Evolutionary conservation across 2,329 filamentous ascomycete genomes (phyloP).

Genomic region (Exophiala aquamarina): DNA sequence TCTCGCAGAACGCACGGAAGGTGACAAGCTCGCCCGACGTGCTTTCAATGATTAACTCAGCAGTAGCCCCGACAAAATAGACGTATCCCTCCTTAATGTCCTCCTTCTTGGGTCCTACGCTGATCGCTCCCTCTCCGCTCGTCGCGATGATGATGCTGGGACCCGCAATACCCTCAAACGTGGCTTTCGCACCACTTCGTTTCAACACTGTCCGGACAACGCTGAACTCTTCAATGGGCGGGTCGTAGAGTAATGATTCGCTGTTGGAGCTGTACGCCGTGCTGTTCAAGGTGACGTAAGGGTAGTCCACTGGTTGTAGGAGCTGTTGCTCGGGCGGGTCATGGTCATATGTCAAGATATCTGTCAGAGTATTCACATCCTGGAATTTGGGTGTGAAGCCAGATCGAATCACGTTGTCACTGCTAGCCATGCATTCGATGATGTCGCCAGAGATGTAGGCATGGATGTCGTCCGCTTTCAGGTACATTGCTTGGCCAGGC

Average conservation of each 20-base stretch:
- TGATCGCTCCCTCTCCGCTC: conserved; percentile 75
- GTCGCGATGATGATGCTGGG: conserved; percentile 95
- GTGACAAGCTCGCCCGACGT: conserved; percentile 71
- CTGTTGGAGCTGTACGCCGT: conserved; percentile 76
- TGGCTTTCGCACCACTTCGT: conserved; percentile 71
- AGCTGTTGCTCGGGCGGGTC: conserved; percentile 94
- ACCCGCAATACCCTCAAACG: conserved; percentile 81
- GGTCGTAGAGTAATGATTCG: conserved; percentile 77
- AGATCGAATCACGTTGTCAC: conserved; percentile 97
- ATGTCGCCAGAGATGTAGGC: conserved; percentile 80
- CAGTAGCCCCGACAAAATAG: conserved; percentile 84
- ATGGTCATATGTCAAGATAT: conserved; percentile 93
- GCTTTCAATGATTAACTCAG: conserved; percentile 76
- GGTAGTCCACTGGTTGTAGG: conserved; percentile 81
- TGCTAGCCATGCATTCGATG: conserved; percentile 98
- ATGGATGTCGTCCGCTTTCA: conserved; percentile 95
- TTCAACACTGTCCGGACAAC: conserved; percentile 80
- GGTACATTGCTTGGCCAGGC: conserved; percentile 90
- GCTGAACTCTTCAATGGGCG: conserved; percentile 93
- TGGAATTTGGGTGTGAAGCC: conserved; percentile 99
- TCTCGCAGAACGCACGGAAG: conserved; percentile 93
- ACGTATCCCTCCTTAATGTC: conserved; percentile 72
- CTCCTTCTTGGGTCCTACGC: conserved; percentile 77
- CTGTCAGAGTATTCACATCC: conserved; percentile 83
- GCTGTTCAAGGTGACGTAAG: conserved; percentile 80